Percentiles rank a stretch among this genome's conserved stretches.
Evolutionary conservation across 176 grass and related monocot genomes (phyloP).

Genomic region (Cenchrus fungigraminus): DNA sequence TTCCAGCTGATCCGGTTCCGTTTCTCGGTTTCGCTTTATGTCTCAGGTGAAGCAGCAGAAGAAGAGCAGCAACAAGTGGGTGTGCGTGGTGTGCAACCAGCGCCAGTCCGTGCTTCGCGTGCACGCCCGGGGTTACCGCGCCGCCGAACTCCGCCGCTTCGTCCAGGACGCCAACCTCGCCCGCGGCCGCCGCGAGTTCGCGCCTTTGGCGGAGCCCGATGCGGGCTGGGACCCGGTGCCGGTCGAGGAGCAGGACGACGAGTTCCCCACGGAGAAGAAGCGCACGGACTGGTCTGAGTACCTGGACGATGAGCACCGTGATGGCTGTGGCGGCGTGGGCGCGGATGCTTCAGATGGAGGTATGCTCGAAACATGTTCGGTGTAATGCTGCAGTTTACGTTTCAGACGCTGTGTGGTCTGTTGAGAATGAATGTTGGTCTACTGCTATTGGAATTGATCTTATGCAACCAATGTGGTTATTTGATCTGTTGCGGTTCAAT

Average conservation of each 20-base stretch:
- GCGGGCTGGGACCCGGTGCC: neutral
- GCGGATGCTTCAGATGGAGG: conserved; percentile 29
- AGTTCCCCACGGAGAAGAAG: conserved; percentile 40
- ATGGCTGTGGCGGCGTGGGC: neutral
- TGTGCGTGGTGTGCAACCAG: conserved; percentile 86
- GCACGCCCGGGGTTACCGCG: conserved; percentile 60
- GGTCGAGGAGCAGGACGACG: neutral
- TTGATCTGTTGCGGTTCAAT: neutral
- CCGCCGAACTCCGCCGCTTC: conserved; percentile 73
- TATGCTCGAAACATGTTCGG: conserved; percentile 33
- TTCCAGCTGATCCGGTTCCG: neutral
- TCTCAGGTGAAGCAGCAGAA: conserved; percentile 90
- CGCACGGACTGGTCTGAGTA: conserved; percentile 82
- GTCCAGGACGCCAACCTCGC: conserved; percentile 86
- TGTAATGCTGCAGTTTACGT: conserved; percentile 11
- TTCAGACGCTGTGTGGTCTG: neutral
- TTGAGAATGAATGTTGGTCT: neutral
- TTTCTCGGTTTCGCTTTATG: neutral
- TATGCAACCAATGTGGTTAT: neutral
- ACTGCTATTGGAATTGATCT: neutral
- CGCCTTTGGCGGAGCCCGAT: conserved; percentile 30
- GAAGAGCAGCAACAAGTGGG: conserved; percentile 85
- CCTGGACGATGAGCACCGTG: conserved; percentile 52
- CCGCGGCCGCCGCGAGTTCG: conserved; percentile 34
- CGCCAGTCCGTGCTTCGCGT: conserved; percentile 71